Base-by-base conservation (phyloP, 306 rosid species). In the Citrullus colocynthis region DNA sequence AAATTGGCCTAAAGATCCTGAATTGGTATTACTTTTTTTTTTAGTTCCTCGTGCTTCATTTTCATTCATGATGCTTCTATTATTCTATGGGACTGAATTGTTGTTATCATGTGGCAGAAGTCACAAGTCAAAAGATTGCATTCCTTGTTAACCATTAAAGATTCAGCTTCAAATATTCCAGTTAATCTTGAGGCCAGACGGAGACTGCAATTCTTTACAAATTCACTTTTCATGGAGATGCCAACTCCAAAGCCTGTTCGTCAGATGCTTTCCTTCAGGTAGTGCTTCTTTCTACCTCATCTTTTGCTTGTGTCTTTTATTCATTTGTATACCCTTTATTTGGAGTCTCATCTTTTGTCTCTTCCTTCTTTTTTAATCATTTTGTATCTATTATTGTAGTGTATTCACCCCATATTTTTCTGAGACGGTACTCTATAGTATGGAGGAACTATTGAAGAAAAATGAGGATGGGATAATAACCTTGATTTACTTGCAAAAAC, bases 401-500 rank as follows among this genome's bases (percentile, higher is more conserved):
- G 4, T 94, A 67, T 94, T 94, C 79, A 94, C 98, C 44, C 98
- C 98, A 14, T 94, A 94, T 84, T 94, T 91, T 84, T 91, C 98
- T 41, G 98, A 94, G 90, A 66, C 79, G 59, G 98, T 94, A 84
- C 94, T 94, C 75, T 94, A 94, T 85, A 91, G 91, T 81, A 87
- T 85, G 89, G 60, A 77, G 74, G 98, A 94, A 83, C 97, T 94
- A 30, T 86, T 10, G 81, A 89, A 89, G 89, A 94, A 86, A 87
- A 94, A 94, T 83, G 98, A 94, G 81, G 98, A 94, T 82, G 98
- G 96, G 69, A 94, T 94, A 81, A 90, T 97, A 39, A 78, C 87
- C 82, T 84, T 94, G 85, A 91, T 94, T 87, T 94, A 94, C 79
- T 96, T 94, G 64, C 98, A 94, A 82, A 94, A 94, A 73, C 91